phyloP scores from a whole-genome alignment of 164 flowering plant genomes.

The Vitis labrusca region DNA sequence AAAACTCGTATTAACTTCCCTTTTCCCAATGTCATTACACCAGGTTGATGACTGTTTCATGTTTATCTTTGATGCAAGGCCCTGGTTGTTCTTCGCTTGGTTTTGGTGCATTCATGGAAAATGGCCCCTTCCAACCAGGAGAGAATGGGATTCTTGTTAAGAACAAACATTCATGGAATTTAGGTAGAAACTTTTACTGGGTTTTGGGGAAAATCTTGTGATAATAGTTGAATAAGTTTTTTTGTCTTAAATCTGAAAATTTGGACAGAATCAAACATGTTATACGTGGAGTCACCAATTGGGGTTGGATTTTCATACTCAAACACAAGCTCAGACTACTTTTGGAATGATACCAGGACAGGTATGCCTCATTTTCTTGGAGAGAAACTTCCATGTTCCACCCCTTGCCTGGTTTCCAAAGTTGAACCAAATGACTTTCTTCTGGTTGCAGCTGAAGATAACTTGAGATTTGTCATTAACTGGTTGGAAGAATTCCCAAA shows the following conservation, averaged over 20 bases:
- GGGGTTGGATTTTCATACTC: conserved; percentile 58
- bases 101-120: conserved; percentile 50
- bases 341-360: conserved; percentile 43
- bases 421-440: not conserved
- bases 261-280: conserved; percentile 40
- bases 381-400: no score
- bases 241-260: not conserved
- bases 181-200: conserved; percentile 17
- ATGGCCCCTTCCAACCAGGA: conserved; percentile 44
- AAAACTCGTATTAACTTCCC: no score
- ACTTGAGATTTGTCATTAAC: conserved; percentile 32
- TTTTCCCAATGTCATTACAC: not conserved
- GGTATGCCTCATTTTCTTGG: conserved; percentile 14
- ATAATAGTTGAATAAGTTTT: no score
- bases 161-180: conserved; percentile 48
- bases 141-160: conserved; percentile 23
- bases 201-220: no score
- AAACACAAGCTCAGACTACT: conserved; percentile 37
- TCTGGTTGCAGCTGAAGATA: conserved; percentile 34
- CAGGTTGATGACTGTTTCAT: not conserved
- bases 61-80: conserved; percentile 17
- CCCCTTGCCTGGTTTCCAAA: no score
- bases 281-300: conserved; percentile 48
- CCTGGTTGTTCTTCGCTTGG: conserved; percentile 58
- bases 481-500: conserved; percentile 48